Conservation (phyloP, 1,284 basidiomycete species). For the Ustilago xerochloae region DNA sequence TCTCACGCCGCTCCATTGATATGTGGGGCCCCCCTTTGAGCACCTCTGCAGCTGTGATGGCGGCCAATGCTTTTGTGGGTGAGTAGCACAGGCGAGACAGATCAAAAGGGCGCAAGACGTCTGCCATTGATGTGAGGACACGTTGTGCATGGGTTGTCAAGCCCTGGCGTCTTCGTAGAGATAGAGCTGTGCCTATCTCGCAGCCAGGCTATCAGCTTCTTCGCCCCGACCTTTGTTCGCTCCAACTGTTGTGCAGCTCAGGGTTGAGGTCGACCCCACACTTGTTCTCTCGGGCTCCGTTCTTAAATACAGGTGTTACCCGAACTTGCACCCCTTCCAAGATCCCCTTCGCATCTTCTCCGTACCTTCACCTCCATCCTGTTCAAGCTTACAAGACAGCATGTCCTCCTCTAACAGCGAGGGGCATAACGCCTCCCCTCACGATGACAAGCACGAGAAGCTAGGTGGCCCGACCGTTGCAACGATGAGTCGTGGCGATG, state of each 20-base stretch:
- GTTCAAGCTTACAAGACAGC: no score
- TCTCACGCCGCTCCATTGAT: not conserved
- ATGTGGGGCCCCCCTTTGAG: not conserved
- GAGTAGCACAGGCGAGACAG: no score
- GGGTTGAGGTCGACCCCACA: not conserved
- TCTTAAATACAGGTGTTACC: not conserved
- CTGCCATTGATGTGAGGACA: no score
- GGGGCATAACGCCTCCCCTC: slow-evolving; percentile 2
- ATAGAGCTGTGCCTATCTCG: no score
- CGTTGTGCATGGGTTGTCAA: no score
- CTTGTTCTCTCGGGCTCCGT: not conserved
- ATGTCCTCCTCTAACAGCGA: slow-evolving; percentile 31
- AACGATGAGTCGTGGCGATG: slow-evolving; percentile 18
- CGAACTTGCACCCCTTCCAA: not conserved
- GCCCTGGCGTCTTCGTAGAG: no score
- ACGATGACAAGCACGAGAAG: slow-evolving; percentile 24
- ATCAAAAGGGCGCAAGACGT: no score
- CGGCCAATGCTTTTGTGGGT: no score
- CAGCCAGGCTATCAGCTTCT: no score
- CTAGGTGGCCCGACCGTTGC: slow-evolving; percentile 14
- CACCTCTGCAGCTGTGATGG: no score
- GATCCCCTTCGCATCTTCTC: not conserved
- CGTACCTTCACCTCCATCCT: not conserved
- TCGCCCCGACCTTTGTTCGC: no score
- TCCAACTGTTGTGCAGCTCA: not conserved